Conservation (phyloP, 2,329 filamentous ascomycete species). For the Chaetomiaceae sp. region DNA sequence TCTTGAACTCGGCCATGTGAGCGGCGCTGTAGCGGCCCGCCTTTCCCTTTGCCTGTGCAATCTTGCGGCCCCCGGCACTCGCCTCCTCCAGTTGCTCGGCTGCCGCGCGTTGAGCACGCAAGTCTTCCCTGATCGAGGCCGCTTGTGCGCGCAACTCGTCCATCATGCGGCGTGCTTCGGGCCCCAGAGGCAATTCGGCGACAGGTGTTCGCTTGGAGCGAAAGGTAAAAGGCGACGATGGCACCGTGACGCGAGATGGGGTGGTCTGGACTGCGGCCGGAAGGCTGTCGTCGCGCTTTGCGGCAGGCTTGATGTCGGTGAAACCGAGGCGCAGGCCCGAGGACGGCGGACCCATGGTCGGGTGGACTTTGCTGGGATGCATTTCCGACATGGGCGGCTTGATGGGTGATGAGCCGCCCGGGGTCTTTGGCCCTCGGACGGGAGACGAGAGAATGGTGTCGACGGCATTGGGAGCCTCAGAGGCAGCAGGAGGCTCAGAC, state of each 20-base stretch:
- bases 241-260: constrained; percentile 54
- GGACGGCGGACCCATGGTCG: constrained; percentile 70
- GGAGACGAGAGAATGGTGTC: constrained; percentile 35
- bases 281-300: constrained; percentile 39
- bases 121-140: constrained; percentile 62
- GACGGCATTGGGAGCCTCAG: constrained; percentile 20
- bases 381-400: constrained; percentile 76
- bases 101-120: constrained; percentile 59
- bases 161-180: constrained; percentile 57
- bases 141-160: constrained; percentile 68
- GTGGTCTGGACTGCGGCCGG: constrained; percentile 50
- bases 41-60: constrained; percentile 75
- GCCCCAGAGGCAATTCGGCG: constrained; percentile 51
- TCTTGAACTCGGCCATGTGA: constrained; percentile 86
- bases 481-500: no score
- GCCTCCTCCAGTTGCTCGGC: constrained; percentile 46
- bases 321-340: constrained; percentile 81
- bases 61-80: constrained; percentile 55
- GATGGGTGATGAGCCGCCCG: constrained; percentile 58
- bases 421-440: constrained; percentile 45
- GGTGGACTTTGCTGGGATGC: constrained; percentile 81
- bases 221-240: constrained; percentile 62
- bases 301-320: constrained; percentile 61
- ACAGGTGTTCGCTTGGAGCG: constrained; percentile 44
- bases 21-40: constrained; percentile 74